Evolutionary conservation across 257 asterid species (phyloP).

Genomic region (Catharanthus roseus): DNA sequence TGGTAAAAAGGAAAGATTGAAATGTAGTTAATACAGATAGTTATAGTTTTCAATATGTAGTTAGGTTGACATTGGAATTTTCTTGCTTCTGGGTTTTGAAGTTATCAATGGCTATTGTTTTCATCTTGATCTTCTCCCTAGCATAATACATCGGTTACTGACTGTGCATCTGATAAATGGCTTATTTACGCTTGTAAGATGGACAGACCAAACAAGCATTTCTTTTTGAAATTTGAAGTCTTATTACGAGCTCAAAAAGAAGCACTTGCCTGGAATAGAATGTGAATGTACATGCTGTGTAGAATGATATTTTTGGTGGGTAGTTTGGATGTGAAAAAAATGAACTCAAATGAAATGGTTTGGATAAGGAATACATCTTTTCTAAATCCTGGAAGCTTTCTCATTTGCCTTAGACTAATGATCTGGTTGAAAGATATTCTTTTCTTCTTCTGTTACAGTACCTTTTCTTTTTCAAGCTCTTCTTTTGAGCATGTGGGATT

Average conservation of each 20-base stretch:
- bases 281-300: neutral
- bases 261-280: neutral
- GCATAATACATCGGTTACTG: neutral
- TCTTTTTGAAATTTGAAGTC: neutral
- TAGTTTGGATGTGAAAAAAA: neutral
- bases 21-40: neutral
- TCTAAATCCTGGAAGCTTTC: neutral
- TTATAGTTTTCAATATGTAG: neutral
- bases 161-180: neutral
- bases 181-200: neutral
- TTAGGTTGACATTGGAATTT: neutral
- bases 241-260: neutral
- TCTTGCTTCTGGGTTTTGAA: neutral
- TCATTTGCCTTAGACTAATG: neutral
- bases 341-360: neutral
- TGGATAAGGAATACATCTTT: neutral
- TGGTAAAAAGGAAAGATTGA: neutral
- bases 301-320: neutral
- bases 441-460: neutral
- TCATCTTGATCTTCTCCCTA: neutral
- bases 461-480: neutral
- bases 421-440: neutral
- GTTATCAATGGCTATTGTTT: neutral
- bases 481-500: neutral
- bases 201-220: neutral